Evolutionary conservation across 1,139 yeast species (phyloP), one percentile per base, ranked within the genome.

Genomic region (Dujonia santamariae): DNA sequence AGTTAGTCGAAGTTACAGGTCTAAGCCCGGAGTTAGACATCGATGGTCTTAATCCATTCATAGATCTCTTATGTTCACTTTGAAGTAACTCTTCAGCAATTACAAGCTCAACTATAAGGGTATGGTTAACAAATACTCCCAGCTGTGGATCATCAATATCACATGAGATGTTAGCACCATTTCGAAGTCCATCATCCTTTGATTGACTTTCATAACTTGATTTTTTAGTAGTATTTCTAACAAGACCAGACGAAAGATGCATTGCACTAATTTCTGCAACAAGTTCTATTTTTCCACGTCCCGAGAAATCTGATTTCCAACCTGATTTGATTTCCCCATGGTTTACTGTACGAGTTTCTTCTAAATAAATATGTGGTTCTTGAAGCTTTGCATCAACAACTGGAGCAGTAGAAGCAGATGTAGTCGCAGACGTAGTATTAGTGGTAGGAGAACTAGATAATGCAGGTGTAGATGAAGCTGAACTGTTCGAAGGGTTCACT

Each of bases 291-390:
- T 74, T 70, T 5, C 97, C 97, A 26, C 68, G 67, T 22, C 79
- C 84, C 12, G 78, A 59, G 54, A 83, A 90, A 58, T 94, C 97
- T 0, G 95, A 79, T 56, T 92, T 92, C 98, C 98, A 92, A 4
- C 98, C 98, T 17, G 76, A 70, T 53, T 84, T 85, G 51, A 87
- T 60, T 40, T 85, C 95, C 5, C 96, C 96, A 37, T 79, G 75
- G 11, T 82, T 75, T 9, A 92, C 67, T 1, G 85, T 77, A 29
- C 92, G 68, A 1, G 75, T 71, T 48, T 87, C 96, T 50, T 87
- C 94, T 5, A 80, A 59, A 45, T 74, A 81, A 11, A 83, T 51
- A 15, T 75, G 59, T 34, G 54, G 53, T 11, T 45, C 51, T 3
- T 44, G 32, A 18, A 17, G 26, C 19, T 28, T 27, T 21, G 32